Evolutionary conservation across 352 stramenopile species (phyloP), one percentile per base, ranked within the genome.

Genomic region (Pythium apleroticum): DNA sequence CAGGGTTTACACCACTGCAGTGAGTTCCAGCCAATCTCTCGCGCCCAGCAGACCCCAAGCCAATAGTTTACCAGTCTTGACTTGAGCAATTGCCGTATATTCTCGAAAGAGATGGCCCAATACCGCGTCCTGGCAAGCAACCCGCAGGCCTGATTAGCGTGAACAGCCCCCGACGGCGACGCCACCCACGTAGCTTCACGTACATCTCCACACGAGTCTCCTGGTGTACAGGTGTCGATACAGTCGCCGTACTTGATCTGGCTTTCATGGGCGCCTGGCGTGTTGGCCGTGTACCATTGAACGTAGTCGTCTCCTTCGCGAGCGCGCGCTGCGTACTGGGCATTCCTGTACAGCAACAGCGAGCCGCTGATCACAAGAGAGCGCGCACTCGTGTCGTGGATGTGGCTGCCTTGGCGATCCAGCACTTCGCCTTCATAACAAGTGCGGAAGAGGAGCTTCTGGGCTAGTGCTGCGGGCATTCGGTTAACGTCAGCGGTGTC

Each of bases 321-420:
- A 11, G 63, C 65, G 24, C 52, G 54, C 4, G 45, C 30, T 4
- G 43, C 50, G 27, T 69, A 77, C 22, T 70, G 59, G 17, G 43
- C 9, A 25, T 73, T 80, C 27, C 57, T 65, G 57, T 83, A 87
- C 19, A 81, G 61, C 28, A 81, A 52, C 1, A 87, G 27, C 5
- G 78, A 87, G 11, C 75, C 78, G 15, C 56, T 63, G 0, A 87
- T 50, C 15, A 84, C 75, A 17, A 84, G 45, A n/a, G 71, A 82
- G n/a, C 69, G 67, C 0, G 65, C 74, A 49, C 75, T 75, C 0
- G 54, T 66, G n/a, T 82, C 74, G 17, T 68, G 22, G n/a, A 84
- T 75, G 3, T 31, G 37, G 54, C 76, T 70, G 20, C 75, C 78
- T 54, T 84, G 78, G 1, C 62, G 66, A 60, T 76, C 80, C 14